Evolutionary conservation across 176 grass and related monocot genomes (phyloP).

Genomic region (Metroxylon sagu): DNA sequence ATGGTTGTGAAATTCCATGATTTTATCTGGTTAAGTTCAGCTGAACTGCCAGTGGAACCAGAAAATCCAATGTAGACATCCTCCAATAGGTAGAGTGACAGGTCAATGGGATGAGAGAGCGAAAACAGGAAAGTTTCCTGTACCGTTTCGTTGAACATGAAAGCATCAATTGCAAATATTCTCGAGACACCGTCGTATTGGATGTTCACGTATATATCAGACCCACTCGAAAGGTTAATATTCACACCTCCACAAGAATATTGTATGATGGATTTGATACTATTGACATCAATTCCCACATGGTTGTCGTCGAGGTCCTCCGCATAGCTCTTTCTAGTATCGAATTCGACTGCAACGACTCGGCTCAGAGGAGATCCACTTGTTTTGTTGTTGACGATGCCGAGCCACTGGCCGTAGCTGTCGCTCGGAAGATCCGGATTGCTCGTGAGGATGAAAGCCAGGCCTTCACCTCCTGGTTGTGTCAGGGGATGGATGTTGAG

Average conservation of each 20-base stretch:
- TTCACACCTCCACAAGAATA: no score
- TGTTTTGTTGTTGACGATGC: slow-evolving; percentile 13
- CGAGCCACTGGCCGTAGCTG: slow-evolving; percentile 50
- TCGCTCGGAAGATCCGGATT: slow-evolving; percentile 8
- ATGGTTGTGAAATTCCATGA: neutral
- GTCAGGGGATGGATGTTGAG: slow-evolving; percentile 29
- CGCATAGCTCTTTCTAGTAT: slow-evolving; percentile 35
- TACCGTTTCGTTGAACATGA: neutral
- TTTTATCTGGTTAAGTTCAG: slow-evolving; percentile 9
- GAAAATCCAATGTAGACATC: slow-evolving; percentile 12
- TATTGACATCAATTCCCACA: slow-evolving; percentile 34
- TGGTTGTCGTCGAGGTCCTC: slow-evolving; percentile 34
- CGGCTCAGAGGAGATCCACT: slow-evolving; percentile 12
- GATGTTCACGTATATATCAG: no score
- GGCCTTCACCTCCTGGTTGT: slow-evolving; percentile 25
- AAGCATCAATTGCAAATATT: no score
- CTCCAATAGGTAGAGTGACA: neutral
- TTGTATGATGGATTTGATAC: neutral
- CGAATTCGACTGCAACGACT: slow-evolving; percentile 36
- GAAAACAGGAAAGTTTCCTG: neutral
- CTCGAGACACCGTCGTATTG: no score
- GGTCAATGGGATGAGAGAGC: neutral
- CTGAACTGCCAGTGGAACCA: slow-evolving; percentile 8
- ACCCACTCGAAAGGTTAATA: no score
- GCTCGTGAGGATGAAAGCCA: slow-evolving; percentile 48